Conservation (phyloP, 441 rosid genomes). For the Manihot esculenta region DNA sequence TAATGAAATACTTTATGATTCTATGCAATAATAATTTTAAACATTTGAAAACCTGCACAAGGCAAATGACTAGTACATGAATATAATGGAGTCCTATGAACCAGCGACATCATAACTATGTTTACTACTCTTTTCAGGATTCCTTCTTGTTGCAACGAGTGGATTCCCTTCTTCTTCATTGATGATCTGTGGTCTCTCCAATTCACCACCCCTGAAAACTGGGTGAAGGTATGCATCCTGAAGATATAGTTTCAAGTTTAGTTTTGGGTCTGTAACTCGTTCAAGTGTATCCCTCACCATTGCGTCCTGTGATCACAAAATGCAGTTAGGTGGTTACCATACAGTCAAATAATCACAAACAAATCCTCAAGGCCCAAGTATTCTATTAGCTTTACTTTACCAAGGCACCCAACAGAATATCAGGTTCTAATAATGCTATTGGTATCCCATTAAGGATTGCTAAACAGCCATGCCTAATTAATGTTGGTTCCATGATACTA, state of each 20-base stretch:
- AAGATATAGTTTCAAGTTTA: conserved; percentile 68
- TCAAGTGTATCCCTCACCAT: conserved; percentile 94
- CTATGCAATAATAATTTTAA: too few species aligned
- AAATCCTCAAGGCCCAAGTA: neutral
- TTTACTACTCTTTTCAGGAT: conserved; percentile 24
- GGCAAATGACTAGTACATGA: too few species aligned
- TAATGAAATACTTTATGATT: too few species aligned
- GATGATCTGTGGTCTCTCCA: conserved; percentile 34
- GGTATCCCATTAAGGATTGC: neutral
- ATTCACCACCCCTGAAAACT: conserved; percentile 57
- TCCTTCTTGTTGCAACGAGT: conserved; percentile 72
- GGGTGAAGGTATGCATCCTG: conserved; percentile 85
- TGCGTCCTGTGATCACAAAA: conserved; percentile 63
- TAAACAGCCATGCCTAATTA: neutral
- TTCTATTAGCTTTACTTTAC: neutral
- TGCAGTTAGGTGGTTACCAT: neutral
- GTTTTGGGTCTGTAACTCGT: conserved; percentile 75
- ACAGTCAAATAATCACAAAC: neutral
- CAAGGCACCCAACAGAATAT: neutral
- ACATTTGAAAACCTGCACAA: too few species aligned
- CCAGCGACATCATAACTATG: conserved; percentile 35
- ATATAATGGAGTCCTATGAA: conserved; percentile 16
- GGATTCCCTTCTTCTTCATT: conserved; percentile 65
- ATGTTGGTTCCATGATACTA: neutral
- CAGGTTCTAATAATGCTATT: neutral